phyloP scores from a whole-genome alignment of 805 yeast species.

The Lipomyces spencermartinsiae region DNA sequence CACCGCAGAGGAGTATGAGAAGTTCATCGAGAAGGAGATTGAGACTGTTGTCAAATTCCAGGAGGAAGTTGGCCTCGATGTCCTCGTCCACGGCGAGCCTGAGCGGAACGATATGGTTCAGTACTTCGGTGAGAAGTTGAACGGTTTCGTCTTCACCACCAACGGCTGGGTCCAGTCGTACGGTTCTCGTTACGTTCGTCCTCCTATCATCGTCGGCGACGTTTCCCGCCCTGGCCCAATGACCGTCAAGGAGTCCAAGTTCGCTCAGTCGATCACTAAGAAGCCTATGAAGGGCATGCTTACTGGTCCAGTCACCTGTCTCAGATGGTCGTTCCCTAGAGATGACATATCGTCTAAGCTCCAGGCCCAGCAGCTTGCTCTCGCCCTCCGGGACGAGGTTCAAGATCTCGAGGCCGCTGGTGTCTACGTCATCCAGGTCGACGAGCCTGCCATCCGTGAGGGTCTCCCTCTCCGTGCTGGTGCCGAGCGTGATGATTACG shows the following conservation, averaged over 20 bases:
- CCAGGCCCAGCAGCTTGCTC: conserved; percentile 95
- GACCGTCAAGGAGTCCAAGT: conserved; percentile 99
- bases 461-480: conserved; percentile 99
- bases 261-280: conserved; percentile 94
- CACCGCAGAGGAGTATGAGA: conserved; percentile 92
- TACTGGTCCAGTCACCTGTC: conserved; percentile 99
- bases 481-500: conserved; percentile 93
- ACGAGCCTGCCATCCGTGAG: conserved; percentile 99
- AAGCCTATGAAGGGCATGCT: conserved; percentile 99
- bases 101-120: conserved; percentile 99
- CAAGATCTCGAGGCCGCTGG: conserved; percentile 98
- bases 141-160: conserved; percentile 97
- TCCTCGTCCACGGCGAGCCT: conserved; percentile 99
- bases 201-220: conserved; percentile 99
- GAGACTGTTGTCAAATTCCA: conserved; percentile 97
- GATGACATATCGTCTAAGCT: conserved; percentile 91
- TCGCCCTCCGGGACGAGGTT: conserved; percentile 98
- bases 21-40: conserved; percentile 96
- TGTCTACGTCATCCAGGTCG: conserved; percentile 97
- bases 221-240: conserved; percentile 97
- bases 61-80: conserved; percentile 98
- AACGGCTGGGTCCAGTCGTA: conserved; percentile 99
- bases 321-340: conserved; percentile 99
- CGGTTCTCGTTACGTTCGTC: conserved; percentile 99
- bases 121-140: conserved; percentile 98